Conservation (phyloP, 2,329 filamentous ascomycete species). For the Cladosporium sp. region DNA sequence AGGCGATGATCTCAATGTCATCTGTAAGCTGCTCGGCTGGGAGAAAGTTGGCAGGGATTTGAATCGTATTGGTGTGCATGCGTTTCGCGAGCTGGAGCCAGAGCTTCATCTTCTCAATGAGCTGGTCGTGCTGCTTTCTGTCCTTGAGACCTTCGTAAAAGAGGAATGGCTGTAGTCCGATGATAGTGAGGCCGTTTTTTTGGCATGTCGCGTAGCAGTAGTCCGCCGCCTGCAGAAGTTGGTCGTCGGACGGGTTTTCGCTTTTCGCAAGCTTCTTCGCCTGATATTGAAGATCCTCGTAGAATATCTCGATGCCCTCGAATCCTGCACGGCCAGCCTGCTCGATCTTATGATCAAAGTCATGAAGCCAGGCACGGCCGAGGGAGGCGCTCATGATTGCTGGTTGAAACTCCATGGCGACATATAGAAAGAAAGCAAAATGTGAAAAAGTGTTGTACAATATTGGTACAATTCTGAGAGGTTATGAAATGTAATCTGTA, state of each 20-base stretch:
- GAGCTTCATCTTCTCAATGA: constrained; percentile 61
- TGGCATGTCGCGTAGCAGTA: constrained; percentile 56
- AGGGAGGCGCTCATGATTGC: constrained; percentile 75
- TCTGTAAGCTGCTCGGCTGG: constrained; percentile 47
- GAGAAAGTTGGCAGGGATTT: constrained; percentile 70
- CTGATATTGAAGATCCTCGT: constrained; percentile 67
- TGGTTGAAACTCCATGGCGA: constrained; percentile 45
- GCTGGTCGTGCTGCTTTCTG: constrained; percentile 51
- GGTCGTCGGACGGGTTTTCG: constrained; percentile 38
- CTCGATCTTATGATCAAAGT: constrained; percentile 62
- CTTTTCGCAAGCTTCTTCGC: constrained; percentile 38
- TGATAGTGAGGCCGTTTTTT: constrained; percentile 52
- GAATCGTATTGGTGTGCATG: constrained; percentile 66
- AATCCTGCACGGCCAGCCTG: constrained; percentile 63
- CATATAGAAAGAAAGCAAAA: no score
- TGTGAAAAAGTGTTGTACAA: no score
- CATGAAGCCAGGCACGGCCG: constrained; percentile 67
- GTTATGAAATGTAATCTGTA: no score
- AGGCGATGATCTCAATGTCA: constrained; percentile 53
- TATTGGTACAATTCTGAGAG: no score
- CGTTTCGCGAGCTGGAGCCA: constrained; percentile 66
- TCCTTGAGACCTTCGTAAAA: constrained; percentile 72
- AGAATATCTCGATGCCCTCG: constrained; percentile 70
- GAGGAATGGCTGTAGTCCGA: constrained; percentile 71
- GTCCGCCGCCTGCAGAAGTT: constrained; percentile 53